Percentiles rank a stretch among this genome's conserved stretches.
These are phyloP conservation scores for Aspergillus asperescens DNA, from an alignment of 495 filamentous ascomycete species.

Conservation along the genomic window DNA sequence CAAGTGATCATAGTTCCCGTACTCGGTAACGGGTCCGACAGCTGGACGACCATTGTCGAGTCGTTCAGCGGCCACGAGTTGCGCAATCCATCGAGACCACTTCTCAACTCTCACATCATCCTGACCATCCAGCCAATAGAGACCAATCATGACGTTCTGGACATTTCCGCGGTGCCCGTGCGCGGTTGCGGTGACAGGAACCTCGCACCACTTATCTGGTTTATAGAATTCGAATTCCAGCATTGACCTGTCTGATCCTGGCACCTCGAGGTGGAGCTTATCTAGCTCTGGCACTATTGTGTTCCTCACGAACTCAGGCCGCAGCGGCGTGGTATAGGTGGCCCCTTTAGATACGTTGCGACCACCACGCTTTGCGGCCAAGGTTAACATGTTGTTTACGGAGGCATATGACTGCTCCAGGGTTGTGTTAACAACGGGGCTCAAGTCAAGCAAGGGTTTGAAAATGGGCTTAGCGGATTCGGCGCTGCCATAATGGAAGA, in stretches of 20 bases:
- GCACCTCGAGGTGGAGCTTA: neutral
- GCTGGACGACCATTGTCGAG: neutral
- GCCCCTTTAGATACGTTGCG: constrained; percentile 1
- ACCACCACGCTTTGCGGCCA: neutral
- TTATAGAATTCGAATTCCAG: neutral
- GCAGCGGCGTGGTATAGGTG: neutral
- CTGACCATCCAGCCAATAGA: neutral
- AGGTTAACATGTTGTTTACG: neutral
- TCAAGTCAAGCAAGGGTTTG: constrained; percentile 19
- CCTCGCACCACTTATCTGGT: constrained; percentile 1
- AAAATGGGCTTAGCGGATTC: constrained; percentile 31
- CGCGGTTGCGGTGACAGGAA: neutral
- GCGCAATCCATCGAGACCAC: neutral
- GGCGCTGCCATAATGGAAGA: constrained; percentile 44
- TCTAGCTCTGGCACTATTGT: neutral
- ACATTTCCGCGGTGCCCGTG: neutral
- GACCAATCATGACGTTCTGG: neutral
- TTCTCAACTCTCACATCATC: neutral
- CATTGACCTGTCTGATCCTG: neutral
- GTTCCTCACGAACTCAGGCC: neutral
- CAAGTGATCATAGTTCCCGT: constrained; percentile 6
- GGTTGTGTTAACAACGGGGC: neutral
- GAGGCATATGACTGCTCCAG: neutral
- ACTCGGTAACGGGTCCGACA: constrained; percentile 14
- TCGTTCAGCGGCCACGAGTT: neutral